Evolutionary conservation across 441 rosid genomes (phyloP).

Genomic region (Gossypium laxum): DNA sequence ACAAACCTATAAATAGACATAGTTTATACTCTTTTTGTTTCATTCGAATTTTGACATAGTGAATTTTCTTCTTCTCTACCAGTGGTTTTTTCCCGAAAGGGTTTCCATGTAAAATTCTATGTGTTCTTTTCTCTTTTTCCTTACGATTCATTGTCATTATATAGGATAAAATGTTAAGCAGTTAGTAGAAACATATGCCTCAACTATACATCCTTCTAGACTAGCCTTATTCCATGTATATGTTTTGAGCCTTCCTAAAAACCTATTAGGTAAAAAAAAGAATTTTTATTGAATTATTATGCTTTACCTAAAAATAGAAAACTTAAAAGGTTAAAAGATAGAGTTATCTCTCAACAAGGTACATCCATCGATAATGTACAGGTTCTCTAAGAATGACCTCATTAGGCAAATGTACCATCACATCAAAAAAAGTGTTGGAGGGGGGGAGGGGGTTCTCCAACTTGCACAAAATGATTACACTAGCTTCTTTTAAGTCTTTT

Average conservation of each 20-base stretch:
- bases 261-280: neutral
- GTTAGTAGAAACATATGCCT: neutral
- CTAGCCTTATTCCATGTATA: neutral
- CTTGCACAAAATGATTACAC: neutral
- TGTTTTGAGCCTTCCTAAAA: neutral
- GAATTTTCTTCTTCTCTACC: too few relatives aligned
- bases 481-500: neutral
- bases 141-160: too few relatives aligned
- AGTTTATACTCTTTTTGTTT: too few relatives aligned
- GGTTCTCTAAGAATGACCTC: neutral
- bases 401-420: neutral
- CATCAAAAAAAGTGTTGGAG: neutral
- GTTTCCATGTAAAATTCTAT: too few relatives aligned
- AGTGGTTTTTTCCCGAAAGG: too few relatives aligned
- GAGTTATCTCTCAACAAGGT: neutral
- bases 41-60: too few relatives aligned
- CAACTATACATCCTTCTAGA: neutral
- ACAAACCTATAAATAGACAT: too few relatives aligned
- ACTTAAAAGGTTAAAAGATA: neutral
- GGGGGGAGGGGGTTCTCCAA: neutral
- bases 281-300: neutral
- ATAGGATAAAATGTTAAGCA: neutral
- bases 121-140: too few relatives aligned
- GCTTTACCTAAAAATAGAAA: neutral
- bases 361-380: slow-evolving; percentile 13